These are phyloP conservation scores for Penicillium sp. DNA, from an alignment of 2,329 filamentous ascomycete genomes.

Conservation along the genomic window DNA sequence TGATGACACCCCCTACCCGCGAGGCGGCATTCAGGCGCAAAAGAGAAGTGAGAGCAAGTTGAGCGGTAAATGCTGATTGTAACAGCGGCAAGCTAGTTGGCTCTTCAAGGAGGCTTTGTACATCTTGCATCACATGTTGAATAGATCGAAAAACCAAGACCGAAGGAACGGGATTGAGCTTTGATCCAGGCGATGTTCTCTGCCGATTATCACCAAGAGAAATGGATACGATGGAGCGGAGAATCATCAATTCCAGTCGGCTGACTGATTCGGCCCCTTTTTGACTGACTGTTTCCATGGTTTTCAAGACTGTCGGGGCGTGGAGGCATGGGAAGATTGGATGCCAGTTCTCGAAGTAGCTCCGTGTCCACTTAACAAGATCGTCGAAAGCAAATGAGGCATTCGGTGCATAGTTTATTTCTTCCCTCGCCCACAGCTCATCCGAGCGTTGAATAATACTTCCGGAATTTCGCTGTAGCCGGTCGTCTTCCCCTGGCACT, in stretches of 20 bases:
- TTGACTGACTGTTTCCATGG: slow-evolving; percentile 46
- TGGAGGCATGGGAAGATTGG: slow-evolving; percentile 56
- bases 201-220: slow-evolving; percentile 55
- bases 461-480: slow-evolving; percentile 29
- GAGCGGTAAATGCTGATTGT: slow-evolving; percentile 53
- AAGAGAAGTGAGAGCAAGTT: slow-evolving; percentile 56
- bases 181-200: slow-evolving; percentile 13
- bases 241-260: slow-evolving; percentile 42
- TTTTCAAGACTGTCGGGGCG: slow-evolving; percentile 50
- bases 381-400: slow-evolving; percentile 45
- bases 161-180: slow-evolving; percentile 37
- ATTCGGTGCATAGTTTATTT: slow-evolving; percentile 7
- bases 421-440: slow-evolving; percentile 29
- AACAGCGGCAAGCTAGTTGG: slow-evolving; percentile 49
- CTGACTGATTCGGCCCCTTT: slow-evolving; percentile 29
- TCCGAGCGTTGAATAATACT: slow-evolving; percentile 38
- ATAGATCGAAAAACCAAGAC: slow-evolving; percentile 49
- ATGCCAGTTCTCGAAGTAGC: slow-evolving; percentile 60
- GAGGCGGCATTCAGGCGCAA: slow-evolving; percentile 58
- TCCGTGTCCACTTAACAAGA: slow-evolving; percentile 50
- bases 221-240: slow-evolving; percentile 54
- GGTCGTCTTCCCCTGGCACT: slow-evolving; percentile 59
- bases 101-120: slow-evolving; percentile 47
- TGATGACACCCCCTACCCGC: slow-evolving; percentile 54
- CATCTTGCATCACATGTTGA: slow-evolving; percentile 51